Evolutionary conservation across 2,329 filamentous ascomycete genomes (phyloP).

Genomic region (Diplodia scrobiculata): DNA sequence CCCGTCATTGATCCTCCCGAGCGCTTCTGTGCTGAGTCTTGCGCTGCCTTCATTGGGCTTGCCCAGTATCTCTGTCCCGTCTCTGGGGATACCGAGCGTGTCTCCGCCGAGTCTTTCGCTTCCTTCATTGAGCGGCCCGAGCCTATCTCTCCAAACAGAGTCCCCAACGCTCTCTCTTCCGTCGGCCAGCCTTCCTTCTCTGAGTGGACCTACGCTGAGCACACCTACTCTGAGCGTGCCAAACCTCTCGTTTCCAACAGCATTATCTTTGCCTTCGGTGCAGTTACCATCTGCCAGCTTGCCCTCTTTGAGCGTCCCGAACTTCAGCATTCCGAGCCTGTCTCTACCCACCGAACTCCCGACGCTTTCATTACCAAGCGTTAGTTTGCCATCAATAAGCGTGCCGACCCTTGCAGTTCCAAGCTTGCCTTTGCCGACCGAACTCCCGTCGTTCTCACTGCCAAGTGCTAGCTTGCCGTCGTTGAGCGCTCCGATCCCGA

Average conservation of each 20-base stretch:
- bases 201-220: neutral
- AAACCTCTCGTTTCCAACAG: neutral
- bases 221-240: neutral
- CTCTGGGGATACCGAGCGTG: too few species aligned
- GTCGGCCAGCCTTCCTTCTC: neutral
- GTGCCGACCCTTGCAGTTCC: neutral
- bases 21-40: neutral
- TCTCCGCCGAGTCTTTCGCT: too few species aligned
- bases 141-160: neutral
- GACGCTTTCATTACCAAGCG: neutral
- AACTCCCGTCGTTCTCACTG: slow-evolving; percentile 2
- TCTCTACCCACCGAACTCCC: slow-evolving; percentile 1
- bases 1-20: neutral
- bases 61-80: too few species aligned
- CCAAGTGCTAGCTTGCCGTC: neutral
- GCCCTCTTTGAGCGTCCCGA: neutral
- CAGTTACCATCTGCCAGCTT: neutral
- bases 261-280: neutral
- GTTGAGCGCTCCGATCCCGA: neutral
- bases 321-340: neutral
- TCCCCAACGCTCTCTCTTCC: neutral
- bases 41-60: neutral
- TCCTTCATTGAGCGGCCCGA: neutral
- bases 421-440: neutral
- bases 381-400: neutral